Evolutionary conservation across 1,284 basidiomycete genomes (phyloP).

Genomic region (Cystobasidium sp.): DNA sequence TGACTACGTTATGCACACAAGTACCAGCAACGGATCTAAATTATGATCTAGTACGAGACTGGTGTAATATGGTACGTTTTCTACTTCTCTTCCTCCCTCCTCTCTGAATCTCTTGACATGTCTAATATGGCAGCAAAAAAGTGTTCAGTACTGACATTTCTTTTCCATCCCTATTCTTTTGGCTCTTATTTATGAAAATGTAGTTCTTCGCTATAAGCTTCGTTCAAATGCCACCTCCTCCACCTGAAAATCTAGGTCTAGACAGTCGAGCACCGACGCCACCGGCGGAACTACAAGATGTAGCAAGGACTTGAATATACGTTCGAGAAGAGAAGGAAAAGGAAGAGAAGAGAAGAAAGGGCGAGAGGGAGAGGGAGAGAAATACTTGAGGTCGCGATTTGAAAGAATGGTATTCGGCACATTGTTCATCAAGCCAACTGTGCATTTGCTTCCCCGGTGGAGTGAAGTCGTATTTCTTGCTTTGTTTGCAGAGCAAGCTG

Average conservation of each 20-base stretch:
- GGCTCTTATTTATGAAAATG: not conserved
- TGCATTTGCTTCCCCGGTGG: too few relatives aligned
- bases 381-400: not conserved
- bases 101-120: not conserved
- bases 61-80: conserved; percentile 57
- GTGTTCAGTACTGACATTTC: not conserved
- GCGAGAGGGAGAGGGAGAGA: not conserved
- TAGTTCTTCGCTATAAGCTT: conserved; percentile 58
- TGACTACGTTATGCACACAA: conserved; percentile 56
- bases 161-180: not conserved
- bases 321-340: not conserved
- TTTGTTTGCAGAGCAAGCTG: too few relatives aligned
- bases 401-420: too few relatives aligned
- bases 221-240: conserved; percentile 57
- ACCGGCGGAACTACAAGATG: conserved; percentile 16
- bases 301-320: conserved; percentile 7
- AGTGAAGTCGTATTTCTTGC: too few relatives aligned
- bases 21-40: conserved; percentile 52
- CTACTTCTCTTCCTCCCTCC: not conserved
- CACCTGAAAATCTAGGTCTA: conserved; percentile 25
- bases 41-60: conserved; percentile 57
- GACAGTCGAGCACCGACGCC: conserved; percentile 36
- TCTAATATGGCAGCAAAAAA: not conserved
- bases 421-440: too few relatives aligned
- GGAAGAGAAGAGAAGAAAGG: not conserved